Evolutionary conservation across 768 basidiomycete genomes (phyloP), one percentile per base, ranked within the genome.

Genomic region (Lactarius deliciosus): DNA sequence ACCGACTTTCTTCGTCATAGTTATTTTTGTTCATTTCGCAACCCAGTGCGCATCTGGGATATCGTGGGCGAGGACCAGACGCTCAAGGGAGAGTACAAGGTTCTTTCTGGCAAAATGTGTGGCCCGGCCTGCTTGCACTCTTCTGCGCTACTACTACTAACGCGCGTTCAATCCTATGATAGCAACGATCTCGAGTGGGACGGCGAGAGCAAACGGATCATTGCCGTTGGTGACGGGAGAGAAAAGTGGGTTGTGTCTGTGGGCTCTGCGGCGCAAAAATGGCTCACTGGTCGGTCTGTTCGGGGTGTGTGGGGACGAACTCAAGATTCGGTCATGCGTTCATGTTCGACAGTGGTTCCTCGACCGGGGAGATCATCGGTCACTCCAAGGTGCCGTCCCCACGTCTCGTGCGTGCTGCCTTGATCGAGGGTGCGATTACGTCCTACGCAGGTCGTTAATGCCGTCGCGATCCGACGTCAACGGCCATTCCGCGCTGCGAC

Each of bases 161-260:
- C 32, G 63, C 47, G 15, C 36, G 10, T 22, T 36, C 54, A 22
- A 47, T 13, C 64, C 18, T 70, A 40, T 40, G 38, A 40, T 40
- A 94, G 95, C 70, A 95, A 95, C 71, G 96, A 98, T 77, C 84
- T 98, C 25, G 90, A 89, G 13, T 98, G 96, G 96, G 96, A 98
- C 73, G 91, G 91, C 1, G 96, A 98, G 76, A 93, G 91, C 74
- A 96, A 97, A 75, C 85, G 96, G n/a, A 90, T 98, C 64, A 91
- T 98, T 58, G 92, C 90, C 8, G 96, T 92, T 15, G 96, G 96
- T 61, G 93, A 96, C 70, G 95, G 95, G 41, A 83, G 87, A 66
- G 96, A 95, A 73, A 93, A 90, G 93, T 94, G 62, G 54, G 75
- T 68, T 10, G 22, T 28, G 16, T 50, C n/a, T 4, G 28, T 28